Evolutionary conservation across 1,139 yeast genomes (phyloP).

Genomic region (Candida gigantensis): DNA sequence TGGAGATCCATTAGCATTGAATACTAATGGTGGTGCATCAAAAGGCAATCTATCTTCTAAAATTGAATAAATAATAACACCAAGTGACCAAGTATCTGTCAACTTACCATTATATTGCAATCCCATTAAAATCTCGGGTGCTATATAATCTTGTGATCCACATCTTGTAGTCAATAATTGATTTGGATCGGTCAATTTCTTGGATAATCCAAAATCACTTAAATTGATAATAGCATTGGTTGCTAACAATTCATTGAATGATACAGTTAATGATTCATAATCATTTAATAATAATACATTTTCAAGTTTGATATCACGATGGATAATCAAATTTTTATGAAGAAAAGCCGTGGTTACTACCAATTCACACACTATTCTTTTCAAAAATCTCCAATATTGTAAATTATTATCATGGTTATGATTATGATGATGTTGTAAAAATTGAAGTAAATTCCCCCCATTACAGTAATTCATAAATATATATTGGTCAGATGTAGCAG

Average conservation of each 20-base stretch:
- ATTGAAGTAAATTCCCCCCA: conserved; percentile 82
- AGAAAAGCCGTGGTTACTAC: conserved; percentile 70
- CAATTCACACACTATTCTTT: conserved; percentile 68
- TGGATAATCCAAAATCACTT: conserved; percentile 88
- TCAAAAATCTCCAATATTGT: conserved; percentile 47
- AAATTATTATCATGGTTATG: conserved; percentile 18
- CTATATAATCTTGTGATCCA: conserved; percentile 93
- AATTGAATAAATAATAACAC: conserved; percentile 81
- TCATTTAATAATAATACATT: conserved; percentile 59
- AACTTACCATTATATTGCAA: conserved; percentile 85
- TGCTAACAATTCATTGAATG: conserved; percentile 5
- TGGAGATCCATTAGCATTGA: conserved; percentile 7
- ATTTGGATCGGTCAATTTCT: conserved; percentile 55
- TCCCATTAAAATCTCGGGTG: conserved; percentile 91
- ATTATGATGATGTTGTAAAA: conserved; percentile 41
- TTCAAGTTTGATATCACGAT: conserved; percentile 86
- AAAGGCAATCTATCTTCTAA: conserved; percentile 88
- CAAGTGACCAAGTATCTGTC: conserved; percentile 93
- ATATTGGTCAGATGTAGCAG: conserved; percentile 32
- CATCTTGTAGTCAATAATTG: conserved; percentile 81
- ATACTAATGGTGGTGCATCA: conserved; percentile 49
- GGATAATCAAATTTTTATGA: conserved; percentile 69
- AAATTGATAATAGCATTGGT: conserved; percentile 51
- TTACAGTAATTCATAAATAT: conserved; percentile 73
- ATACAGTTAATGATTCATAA: conserved; percentile 9